Percentiles rank a stretch among this genome's conserved stretches.
Conservation (phyloP, 2,329 filamentous ascomycete genomes). For the Fusarium devonianum region DNA sequence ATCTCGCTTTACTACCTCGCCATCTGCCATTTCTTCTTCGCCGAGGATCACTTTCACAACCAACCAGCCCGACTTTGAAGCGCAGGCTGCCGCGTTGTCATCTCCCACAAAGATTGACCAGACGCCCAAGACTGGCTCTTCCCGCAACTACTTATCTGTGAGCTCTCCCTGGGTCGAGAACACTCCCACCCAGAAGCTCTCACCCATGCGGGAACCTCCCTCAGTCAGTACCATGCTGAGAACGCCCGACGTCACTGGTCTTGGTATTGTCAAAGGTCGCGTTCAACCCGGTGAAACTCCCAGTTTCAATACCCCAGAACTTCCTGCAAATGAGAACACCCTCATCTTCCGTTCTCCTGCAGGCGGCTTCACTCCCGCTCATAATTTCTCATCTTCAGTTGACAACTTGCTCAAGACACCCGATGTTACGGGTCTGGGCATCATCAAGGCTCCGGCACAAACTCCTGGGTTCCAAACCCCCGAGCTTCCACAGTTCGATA, state of each 20-base stretch:
- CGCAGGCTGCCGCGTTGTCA: neutral
- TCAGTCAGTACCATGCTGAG: neutral
- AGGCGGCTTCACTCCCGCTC: neutral
- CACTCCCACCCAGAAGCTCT: neutral
- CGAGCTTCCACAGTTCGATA: slow-evolving; percentile 10
- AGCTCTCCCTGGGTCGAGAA: neutral
- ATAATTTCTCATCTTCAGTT: neutral
- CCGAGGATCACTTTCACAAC: slow-evolving; percentile 31
- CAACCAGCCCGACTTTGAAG: neutral
- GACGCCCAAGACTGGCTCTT: neutral
- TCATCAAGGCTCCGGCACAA: neutral
- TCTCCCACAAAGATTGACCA: slow-evolving; percentile 1
- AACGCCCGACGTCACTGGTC: slow-evolving; percentile 11
- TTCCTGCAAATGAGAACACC: slow-evolving; percentile 15
- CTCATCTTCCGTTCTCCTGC: slow-evolving; percentile 4
- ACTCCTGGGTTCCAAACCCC: slow-evolving; percentile 9
- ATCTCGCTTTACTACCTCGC: slow-evolving; percentile 34
- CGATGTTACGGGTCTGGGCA: slow-evolving; percentile 7
- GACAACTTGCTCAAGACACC: slow-evolving; percentile 11
- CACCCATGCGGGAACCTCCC: neutral
- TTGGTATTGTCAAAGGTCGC: neutral
- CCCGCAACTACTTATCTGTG: neutral
- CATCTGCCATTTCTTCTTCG: slow-evolving; percentile 35
- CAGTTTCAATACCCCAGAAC: slow-evolving; percentile 14
- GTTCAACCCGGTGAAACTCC: neutral